A percentile compares a stretch with the other conserved stretches of the same genome.
Evolutionary conservation across 495 filamentous ascomycete species (phyloP).

Genomic region (Neurospora sp.): DNA sequence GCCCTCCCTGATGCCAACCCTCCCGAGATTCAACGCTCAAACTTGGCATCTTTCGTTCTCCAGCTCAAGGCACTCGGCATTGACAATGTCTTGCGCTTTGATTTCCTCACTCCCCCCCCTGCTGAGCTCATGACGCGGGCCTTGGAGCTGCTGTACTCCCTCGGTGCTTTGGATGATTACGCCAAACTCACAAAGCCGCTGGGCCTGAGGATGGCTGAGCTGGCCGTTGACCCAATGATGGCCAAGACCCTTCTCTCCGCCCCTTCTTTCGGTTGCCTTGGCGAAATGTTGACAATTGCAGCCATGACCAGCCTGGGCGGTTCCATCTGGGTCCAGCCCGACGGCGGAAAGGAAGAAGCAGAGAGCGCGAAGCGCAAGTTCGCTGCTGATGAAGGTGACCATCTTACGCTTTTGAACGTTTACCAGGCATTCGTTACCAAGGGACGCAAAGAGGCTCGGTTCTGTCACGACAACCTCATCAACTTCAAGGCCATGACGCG

Average conservation of each 20-base stretch:
- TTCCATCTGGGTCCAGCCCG: conserved; percentile 69
- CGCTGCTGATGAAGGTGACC: conserved; percentile 88
- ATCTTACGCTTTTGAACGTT: conserved; percentile 87
- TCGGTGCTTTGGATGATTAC: conserved; percentile 82
- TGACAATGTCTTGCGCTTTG: conserved; percentile 87
- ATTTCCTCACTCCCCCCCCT: conserved; percentile 81
- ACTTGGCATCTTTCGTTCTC: conserved; percentile 81
- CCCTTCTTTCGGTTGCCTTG: conserved; percentile 61
- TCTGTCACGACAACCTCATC: conserved; percentile 76
- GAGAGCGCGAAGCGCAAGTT: conserved; percentile 74
- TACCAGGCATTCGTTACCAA: conserved; percentile 85
- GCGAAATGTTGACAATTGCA: conserved; percentile 82
- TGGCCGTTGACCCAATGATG: conserved; percentile 95
- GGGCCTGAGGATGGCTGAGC: conserved; percentile 85
- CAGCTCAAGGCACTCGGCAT: conserved; percentile 95
- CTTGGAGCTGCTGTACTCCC: conserved; percentile 78
- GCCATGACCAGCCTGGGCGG: conserved; percentile 88
- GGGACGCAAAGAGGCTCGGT: conserved; percentile 73
- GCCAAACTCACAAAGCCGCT: conserved; percentile 85
- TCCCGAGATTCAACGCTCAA: conserved; percentile 89
- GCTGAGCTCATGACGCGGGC: conserved; percentile 80
- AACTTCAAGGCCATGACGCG: conserved; percentile 76
- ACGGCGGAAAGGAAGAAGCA: conserved; percentile 59
- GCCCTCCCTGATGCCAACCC: conserved; percentile 62
- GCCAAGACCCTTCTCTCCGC: conserved; percentile 80